These are phyloP conservation scores for Claviceps sp. DNA, from an alignment of 2,329 filamentous ascomycete genomes.

Conservation along the genomic window DNA sequence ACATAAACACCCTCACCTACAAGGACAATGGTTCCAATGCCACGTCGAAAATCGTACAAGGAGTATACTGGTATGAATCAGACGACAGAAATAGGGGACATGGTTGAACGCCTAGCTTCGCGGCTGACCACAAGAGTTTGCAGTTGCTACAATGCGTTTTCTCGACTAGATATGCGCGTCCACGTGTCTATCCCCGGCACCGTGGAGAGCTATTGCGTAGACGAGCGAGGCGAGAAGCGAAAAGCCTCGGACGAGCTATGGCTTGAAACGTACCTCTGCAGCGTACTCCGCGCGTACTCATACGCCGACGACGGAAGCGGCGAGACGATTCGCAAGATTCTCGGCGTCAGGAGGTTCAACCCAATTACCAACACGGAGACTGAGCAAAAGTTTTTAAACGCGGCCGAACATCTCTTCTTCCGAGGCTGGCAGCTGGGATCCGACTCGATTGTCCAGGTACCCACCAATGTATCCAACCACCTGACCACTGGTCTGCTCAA, in stretches of 20 bases:
- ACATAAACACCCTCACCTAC: conserved; percentile 96
- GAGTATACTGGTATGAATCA: conserved; percentile 68
- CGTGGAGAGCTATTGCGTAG: conserved; percentile 93
- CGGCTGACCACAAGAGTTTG: not conserved
- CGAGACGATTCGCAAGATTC: conserved; percentile 89
- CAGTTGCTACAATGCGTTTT: conserved; percentile 97
- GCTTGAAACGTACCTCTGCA: conserved; percentile 96
- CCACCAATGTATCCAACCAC: conserved; percentile 92
- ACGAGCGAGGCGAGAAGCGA: conserved; percentile 89
- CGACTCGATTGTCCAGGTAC: conserved; percentile 92
- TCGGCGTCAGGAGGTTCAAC: conserved; percentile 94
- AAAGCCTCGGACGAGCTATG: conserved; percentile 88
- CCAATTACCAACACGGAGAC: conserved; percentile 96
- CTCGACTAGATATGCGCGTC: conserved; percentile 92
- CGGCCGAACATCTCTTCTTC: conserved; percentile 91
- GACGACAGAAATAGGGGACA: not conserved
- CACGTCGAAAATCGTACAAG: conserved; percentile 75
- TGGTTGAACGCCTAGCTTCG: too few relatives aligned
- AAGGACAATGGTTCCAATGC: conserved; percentile 63
- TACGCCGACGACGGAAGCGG: conserved; percentile 94
- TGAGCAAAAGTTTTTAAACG: conserved; percentile 89
- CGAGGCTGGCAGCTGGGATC: conserved; percentile 94
- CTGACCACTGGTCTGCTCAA: conserved; percentile 84
- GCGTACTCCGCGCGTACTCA: conserved; percentile 83
- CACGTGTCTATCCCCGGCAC: conserved; percentile 94